Conservation (phyloP, 805 yeast genomes). For the Vanderwaltozyma yarrowii region DNA sequence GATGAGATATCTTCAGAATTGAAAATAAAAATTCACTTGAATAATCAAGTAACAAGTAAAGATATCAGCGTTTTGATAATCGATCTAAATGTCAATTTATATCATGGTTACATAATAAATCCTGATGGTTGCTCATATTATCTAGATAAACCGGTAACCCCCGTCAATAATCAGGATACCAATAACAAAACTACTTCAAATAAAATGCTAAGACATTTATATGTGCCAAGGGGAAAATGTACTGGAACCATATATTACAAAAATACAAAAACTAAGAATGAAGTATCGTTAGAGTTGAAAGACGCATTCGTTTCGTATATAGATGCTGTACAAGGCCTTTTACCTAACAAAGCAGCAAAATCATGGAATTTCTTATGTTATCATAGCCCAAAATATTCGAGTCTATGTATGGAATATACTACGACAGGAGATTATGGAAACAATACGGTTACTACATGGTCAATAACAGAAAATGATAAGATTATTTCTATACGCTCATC, state of each 20-base stretch:
- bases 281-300: conserved; percentile 15
- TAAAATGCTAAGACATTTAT: conserved; percentile 51
- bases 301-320: conserved; percentile 49
- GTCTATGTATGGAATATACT: conserved; percentile 74
- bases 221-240: conserved; percentile 68
- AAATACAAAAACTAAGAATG: conserved; percentile 3
- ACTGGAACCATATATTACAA: conserved; percentile 41
- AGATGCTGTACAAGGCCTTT: conserved; percentile 85
- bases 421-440: conserved; percentile 67
- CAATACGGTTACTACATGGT: conserved; percentile 20
- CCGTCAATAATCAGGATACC: conserved; percentile 1
- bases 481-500: conserved; percentile 41
- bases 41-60: conserved; percentile 3
- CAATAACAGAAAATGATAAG: conserved; percentile 43
- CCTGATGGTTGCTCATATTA: conserved; percentile 64
- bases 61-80: conserved; percentile 8
- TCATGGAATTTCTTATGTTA: conserved; percentile 79
- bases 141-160: conserved; percentile 37
- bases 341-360: conserved; percentile 87
- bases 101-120: conserved; percentile 64
- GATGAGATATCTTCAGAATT: conserved; percentile 1
- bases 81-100: conserved; percentile 14
- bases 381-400: conserved; percentile 55
- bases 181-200: conserved; percentile 17
- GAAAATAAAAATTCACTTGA: conserved; percentile 1